phyloP scores from a whole-genome alignment of 768 basidiomycete genomes.

The Tephrocybe rancida region DNA sequence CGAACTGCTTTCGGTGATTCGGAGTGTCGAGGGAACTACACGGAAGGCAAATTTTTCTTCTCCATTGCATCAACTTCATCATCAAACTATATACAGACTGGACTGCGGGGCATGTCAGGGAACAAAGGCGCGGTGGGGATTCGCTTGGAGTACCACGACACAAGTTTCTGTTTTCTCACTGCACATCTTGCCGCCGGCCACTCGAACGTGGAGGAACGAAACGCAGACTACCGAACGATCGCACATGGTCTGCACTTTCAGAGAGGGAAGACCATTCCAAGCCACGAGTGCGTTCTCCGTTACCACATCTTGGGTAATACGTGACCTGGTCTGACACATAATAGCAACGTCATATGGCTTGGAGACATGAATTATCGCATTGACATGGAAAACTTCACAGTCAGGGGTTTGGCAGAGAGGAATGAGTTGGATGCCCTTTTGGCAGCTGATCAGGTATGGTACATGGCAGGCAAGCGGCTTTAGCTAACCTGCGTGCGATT shows the following conservation, averaged over 20 bases:
- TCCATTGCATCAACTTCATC: neutral
- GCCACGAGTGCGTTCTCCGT: constrained; percentile 85
- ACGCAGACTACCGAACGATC: constrained; percentile 91
- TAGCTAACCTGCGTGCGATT: constrained; percentile 4
- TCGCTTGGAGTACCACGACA: constrained; percentile 88
- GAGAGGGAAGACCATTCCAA: constrained; percentile 84
- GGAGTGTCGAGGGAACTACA: constrained; percentile 89
- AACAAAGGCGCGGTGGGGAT: constrained; percentile 98
- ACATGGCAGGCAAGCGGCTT: neutral
- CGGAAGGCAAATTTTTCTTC: constrained; percentile 65
- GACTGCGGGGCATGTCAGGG: constrained; percentile 90
- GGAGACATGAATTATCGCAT: constrained; percentile 97
- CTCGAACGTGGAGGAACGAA: constrained; percentile 84
- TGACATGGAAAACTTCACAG: constrained; percentile 81
- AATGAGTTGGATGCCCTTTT: constrained; percentile 76
- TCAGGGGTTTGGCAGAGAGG: constrained; percentile 61
- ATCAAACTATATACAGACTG: constrained; percentile 55
- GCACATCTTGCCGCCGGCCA: constrained; percentile 98
- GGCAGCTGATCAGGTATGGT: constrained; percentile 81
- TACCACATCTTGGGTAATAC: neutral
- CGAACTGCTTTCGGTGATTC: constrained; percentile 75
- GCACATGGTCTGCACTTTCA: constrained; percentile 81
- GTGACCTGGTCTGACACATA: too few relatives aligned
- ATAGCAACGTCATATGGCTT: constrained; percentile 89
- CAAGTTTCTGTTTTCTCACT: constrained; percentile 93